Evolutionary conservation across 306 rosid genomes (phyloP).

Genomic region (Cicer yamashitae): DNA sequence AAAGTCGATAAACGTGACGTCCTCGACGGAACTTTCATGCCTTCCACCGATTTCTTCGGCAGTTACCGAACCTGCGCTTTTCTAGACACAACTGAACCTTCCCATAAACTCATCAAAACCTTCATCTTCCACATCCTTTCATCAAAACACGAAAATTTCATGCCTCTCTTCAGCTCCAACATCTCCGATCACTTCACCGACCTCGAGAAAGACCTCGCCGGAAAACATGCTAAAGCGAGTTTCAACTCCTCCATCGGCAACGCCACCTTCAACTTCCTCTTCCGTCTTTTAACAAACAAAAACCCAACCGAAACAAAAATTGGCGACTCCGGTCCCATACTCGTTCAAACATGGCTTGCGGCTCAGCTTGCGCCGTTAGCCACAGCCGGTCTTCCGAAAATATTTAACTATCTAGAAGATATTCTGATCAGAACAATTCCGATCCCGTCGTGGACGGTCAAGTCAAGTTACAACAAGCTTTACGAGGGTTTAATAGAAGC

Average conservation of each 20-base stretch:
- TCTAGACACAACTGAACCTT: conserved; percentile 69
- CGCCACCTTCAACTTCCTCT: conserved; percentile 54
- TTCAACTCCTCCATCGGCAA: conserved; percentile 53
- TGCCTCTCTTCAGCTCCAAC: conserved; percentile 51
- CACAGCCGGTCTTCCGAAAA: conserved; percentile 50
- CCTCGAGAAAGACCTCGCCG: conserved; percentile 49
- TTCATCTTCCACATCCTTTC: conserved; percentile 57
- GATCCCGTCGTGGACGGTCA: conserved; percentile 60
- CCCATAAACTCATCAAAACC: conserved; percentile 57
- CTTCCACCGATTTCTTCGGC: conserved; percentile 67
- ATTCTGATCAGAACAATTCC: conserved; percentile 50
- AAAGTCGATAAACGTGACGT: conserved; percentile 71
- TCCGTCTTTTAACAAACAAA: conserved; percentile 53
- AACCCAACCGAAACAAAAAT: conserved; percentile 45
- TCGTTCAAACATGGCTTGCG: conserved; percentile 52
- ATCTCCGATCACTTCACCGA: conserved; percentile 54
- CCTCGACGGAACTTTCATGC: conserved; percentile 86
- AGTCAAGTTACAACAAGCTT: conserved; percentile 57
- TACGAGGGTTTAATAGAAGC: conserved; percentile 46
- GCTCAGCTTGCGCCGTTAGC: conserved; percentile 65
- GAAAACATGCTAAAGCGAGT: conserved; percentile 34
- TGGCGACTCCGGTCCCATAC: conserved; percentile 48
- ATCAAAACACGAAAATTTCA: conserved; percentile 47
- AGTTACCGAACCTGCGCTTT: conserved; percentile 72
- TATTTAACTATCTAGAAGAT: conserved; percentile 60